Base-by-base conservation (phyloP, 1,284 basidiomycete species). In the Cyathus pygmaeus region DNA sequence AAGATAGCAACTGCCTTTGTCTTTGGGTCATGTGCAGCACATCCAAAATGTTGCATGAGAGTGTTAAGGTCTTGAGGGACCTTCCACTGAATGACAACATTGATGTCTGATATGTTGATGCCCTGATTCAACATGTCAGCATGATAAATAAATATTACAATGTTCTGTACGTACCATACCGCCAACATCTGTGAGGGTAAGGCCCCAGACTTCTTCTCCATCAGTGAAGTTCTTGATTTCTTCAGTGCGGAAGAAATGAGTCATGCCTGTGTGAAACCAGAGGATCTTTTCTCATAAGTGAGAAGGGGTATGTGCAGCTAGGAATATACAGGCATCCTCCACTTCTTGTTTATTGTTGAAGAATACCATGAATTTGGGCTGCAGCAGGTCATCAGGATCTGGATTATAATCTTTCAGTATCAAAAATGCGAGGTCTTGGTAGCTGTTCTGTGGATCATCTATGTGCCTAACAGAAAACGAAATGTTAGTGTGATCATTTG, bases 361-460 rank as follows among this genome's bases (percentile, higher is more conserved):
- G 59, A 75, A 75, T 15, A 75, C 63, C 24, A 74, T 54, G 52
- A 75, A 76, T 41, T 69, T 71, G 17, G 58, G 53, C 0, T n/a
- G n/a, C n/a, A n/a, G n/a, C n/a, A n/a, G n/a, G n/a, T n/a, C n/a
- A n/a, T n/a, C n/a, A n/a, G n/a, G n/a, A n/a, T n/a, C n/a, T n/a
- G n/a, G n/a, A n/a, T n/a, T n/a, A n/a, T n/a, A n/a, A n/a, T n/a
- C n/a, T n/a, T n/a, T n/a, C n/a, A n/a, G n/a, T n/a, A n/a, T n/a
- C n/a, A n/a, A n/a, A n/a, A n/a, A n/a, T n/a, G n/a, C n/a, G n/a
- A n/a, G n/a, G n/a, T n/a, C n/a, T n/a, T n/a, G n/a, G n/a, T n/a
- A n/a, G n/a, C n/a, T n/a, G n/a, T n/a, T n/a, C n/a, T n/a, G n/a
- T n/a, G n/a, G n/a, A n/a, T n/a, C n/a, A n/a, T n/a, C n/a, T n/a